Percentiles rank a stretch among this genome's conserved stretches.
phyloP scores from a whole-genome alignment of 176 grass and related monocot genomes.

The barley (Hordeum vulgare) region MorexV3_pseudomolecules_assembly NC_058522.1:49825653-49826152 shows the following conservation, averaged over 20 bases:
- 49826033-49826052: neutral
- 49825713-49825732: neutral
- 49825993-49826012: neutral
- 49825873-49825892: neutral
- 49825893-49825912: neutral
- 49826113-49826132: slow-evolving; percentile 90
- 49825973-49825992: neutral
- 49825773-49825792: neutral
- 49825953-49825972: neutral
- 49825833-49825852: neutral
- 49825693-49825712: neutral
- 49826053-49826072: neutral
- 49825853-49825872: neutral
- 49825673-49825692: neutral
- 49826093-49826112: slow-evolving; percentile 18
- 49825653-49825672: neutral
- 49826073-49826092: neutral
- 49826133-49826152: slow-evolving; percentile 75
- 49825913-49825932: neutral
- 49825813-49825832: neutral
- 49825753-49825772: neutral
- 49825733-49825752: neutral
- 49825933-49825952: neutral
- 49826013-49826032: neutral
- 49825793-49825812: neutral